Conservation (phyloP, 1,139 yeast species). For the Candida anutae region DNA sequence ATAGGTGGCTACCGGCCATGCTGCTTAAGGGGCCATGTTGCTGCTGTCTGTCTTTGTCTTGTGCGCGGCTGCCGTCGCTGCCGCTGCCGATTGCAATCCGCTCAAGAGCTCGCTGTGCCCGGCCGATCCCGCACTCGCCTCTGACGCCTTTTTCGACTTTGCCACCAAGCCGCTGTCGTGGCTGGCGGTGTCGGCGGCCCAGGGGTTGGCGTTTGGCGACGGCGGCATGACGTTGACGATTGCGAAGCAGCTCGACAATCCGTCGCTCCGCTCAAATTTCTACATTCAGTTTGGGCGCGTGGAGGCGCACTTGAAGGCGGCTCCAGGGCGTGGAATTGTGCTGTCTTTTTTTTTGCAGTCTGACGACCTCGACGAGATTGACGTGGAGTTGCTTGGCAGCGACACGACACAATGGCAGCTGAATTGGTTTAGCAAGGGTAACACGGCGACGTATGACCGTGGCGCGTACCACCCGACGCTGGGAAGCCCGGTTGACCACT, state of each 20-base stretch:
- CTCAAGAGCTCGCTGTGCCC: constrained; percentile 21
- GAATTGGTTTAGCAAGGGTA: constrained; percentile 76
- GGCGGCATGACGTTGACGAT: constrained; percentile 55
- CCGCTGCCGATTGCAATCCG: too few species aligned
- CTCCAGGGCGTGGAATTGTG: constrained; percentile 67
- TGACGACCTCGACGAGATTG: constrained; percentile 84
- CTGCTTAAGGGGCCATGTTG: too few species aligned
- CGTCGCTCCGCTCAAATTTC: constrained; percentile 65
- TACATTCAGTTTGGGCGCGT: constrained; percentile 83
- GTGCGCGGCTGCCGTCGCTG: too few species aligned
- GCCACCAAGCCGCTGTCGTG: constrained; percentile 30
- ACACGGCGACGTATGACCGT: constrained; percentile 65
- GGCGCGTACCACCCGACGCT: constrained; percentile 56
- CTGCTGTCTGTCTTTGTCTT: too few species aligned
- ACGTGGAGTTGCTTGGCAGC: constrained; percentile 78
- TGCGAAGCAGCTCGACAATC: constrained; percentile 61
- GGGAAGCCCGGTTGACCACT: constrained; percentile 44
- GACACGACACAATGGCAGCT: constrained; percentile 69
- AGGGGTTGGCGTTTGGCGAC: constrained; percentile 16
- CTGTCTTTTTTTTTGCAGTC: constrained; percentile 78
- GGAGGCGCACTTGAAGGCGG: constrained; percentile 65
- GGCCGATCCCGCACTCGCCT: constrained; percentile 49
- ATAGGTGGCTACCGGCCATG: too few species aligned
- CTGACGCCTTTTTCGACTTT: constrained; percentile 46
- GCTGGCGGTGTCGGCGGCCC: constrained; percentile 15